A percentile compares a stretch with the other conserved stretches of the same genome.
Conservation (phyloP, 73 alveolate genomes). For the Tetrahymena elliotti region DNA sequence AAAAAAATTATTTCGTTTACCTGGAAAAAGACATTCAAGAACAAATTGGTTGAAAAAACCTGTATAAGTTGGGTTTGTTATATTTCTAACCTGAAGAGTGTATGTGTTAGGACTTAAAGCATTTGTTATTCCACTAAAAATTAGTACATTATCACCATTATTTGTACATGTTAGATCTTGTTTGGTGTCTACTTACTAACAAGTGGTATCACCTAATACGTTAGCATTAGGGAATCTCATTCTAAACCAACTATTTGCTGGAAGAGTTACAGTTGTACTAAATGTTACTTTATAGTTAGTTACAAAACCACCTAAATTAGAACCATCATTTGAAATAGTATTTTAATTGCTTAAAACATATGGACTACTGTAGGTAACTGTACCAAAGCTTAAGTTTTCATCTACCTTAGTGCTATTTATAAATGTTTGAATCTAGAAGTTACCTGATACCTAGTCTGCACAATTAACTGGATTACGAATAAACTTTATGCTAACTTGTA, state of each 20-base stretch:
- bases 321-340: slow-evolving; percentile 16
- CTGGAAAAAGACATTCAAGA: neutral
- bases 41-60: slow-evolving; percentile 18
- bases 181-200: slow-evolving; percentile 12
- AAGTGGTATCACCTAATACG: neutral
- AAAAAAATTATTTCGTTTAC: no score
- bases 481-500: slow-evolving; percentile 14
- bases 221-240: slow-evolving; percentile 11
- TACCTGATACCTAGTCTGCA: slow-evolving; percentile 13
- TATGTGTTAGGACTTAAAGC: neutral
- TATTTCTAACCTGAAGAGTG: slow-evolving; percentile 7
- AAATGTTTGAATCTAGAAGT: neutral
- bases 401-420: slow-evolving; percentile 1
- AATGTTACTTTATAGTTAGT: slow-evolving; percentile 5
- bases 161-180: slow-evolving; percentile 5
- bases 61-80: slow-evolving; percentile 18
- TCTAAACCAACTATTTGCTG: slow-evolving; percentile 18
- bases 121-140: slow-evolving; percentile 14
- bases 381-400: slow-evolving; percentile 26
- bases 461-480: slow-evolving; percentile 18
- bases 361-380: neutral
- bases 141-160: slow-evolving; percentile 2
- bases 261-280: slow-evolving; percentile 11
- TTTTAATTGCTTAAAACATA: neutral
- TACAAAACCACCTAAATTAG: slow-evolving; percentile 28